Evolutionary conservation across 2,329 filamentous ascomycete species (phyloP).

Genomic region (Calonectria henricotiae): DNA sequence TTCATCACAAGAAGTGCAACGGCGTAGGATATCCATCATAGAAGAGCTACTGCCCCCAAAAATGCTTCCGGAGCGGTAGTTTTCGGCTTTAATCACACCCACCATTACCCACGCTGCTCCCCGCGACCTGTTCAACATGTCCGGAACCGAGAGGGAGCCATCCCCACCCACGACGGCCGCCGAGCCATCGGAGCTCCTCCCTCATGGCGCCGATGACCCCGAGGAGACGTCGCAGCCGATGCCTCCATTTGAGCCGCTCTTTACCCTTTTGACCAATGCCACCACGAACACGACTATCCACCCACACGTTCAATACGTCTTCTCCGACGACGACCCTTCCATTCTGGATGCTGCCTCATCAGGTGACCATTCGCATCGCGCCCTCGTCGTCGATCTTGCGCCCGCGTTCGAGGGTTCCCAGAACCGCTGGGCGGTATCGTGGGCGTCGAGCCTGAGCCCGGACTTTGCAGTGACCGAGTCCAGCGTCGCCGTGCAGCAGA

Average conservation of each 20-base stretch:
- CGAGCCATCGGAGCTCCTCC: conserved; percentile 40
- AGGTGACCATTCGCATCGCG: conserved; percentile 59
- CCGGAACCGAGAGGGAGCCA: conserved; percentile 48
- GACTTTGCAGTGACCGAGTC: conserved; percentile 78
- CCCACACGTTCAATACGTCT: conserved; percentile 92
- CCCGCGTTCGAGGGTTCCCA: conserved; percentile 59
- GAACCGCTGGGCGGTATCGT: conserved; percentile 71
- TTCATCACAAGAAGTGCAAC: conserved; percentile 33
- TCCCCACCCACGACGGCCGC: conserved; percentile 46
- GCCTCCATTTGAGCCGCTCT: conserved; percentile 82
- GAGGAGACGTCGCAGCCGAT: conserved; percentile 41
- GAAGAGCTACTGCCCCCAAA: conserved; percentile 37
- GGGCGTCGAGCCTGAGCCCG: conserved; percentile 80
- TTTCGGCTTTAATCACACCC: conserved; percentile 38
- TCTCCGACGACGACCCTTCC: conserved; percentile 91
- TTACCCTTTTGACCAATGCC: conserved; percentile 86
- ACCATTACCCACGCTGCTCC: conserved; percentile 20
- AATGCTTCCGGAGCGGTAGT: conserved; percentile 46
- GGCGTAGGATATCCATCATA: conserved; percentile 30
- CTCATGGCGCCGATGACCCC: conserved; percentile 34
- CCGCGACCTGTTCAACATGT: conserved; percentile 43
- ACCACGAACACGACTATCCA: conserved; percentile 84
- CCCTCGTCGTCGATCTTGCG: conserved; percentile 71
- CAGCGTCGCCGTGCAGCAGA: conserved; percentile 63
- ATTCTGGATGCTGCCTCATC: conserved; percentile 78